Evolutionary conservation across 2,329 filamentous ascomycete genomes (phyloP).

Genomic region (Ophiocordyceps robertsii): DNA sequence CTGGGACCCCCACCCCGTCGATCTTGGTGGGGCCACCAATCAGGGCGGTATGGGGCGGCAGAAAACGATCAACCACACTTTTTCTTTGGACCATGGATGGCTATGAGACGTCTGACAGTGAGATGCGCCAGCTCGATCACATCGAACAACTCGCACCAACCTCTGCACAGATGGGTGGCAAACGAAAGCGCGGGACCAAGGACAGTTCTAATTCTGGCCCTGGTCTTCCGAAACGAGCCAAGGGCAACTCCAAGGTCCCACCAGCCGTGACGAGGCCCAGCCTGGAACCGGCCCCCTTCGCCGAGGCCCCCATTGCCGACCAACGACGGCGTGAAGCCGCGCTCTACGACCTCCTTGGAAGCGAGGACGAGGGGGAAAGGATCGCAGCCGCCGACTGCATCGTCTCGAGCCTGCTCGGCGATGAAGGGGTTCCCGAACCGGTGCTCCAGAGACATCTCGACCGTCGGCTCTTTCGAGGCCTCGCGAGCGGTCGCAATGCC

Average conservation of each 20-base stretch:
- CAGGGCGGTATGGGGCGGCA: too few relatives aligned
- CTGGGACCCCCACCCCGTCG: too few relatives aligned
- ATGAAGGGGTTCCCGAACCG: conserved; percentile 33
- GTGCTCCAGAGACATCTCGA: conserved; percentile 46
- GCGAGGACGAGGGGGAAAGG: conserved; percentile 41
- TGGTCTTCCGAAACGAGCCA: conserved; percentile 15
- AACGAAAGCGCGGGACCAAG: conserved; percentile 15
- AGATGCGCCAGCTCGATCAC: neutral
- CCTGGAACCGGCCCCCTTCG: conserved; percentile 29
- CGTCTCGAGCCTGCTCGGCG: conserved; percentile 38
- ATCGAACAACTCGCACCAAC: neutral
- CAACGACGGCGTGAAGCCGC: conserved; percentile 44
- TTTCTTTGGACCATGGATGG: neutral
- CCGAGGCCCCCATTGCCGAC: conserved; percentile 35
- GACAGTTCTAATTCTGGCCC: neutral
- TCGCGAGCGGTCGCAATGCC: conserved; percentile 81
- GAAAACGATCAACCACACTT: neutral
- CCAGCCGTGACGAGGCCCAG: conserved; percentile 11
- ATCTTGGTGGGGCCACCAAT: too few relatives aligned
- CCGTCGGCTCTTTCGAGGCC: conserved; percentile 66
- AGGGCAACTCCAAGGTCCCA: conserved; percentile 12
- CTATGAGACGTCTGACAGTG: neutral
- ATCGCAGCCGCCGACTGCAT: conserved; percentile 46
- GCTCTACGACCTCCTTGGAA: conserved; percentile 48
- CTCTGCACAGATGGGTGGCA: conserved; percentile 14